phyloP scores from a whole-genome alignment of 352 stramenopile species.

The Phytophthora citricola region DNA sequence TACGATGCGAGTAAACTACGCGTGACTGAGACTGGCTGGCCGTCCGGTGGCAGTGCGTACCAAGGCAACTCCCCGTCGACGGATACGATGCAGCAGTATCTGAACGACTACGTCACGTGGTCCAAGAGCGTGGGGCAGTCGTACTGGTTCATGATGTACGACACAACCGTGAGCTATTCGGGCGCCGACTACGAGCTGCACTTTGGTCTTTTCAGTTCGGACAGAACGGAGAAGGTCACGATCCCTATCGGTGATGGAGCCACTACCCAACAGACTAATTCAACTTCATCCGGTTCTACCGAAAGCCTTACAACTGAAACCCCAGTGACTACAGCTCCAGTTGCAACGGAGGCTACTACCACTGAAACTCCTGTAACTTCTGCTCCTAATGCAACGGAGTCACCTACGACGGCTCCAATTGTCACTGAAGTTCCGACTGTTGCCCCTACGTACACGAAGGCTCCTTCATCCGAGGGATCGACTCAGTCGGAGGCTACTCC shows the following conservation, averaged over 20 bases:
- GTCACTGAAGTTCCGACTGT: constrained; percentile 10
- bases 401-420: constrained; percentile 7
- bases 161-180: constrained; percentile 52
- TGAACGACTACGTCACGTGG: constrained; percentile 59
- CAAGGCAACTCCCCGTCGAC: constrained; percentile 47
- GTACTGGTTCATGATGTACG: constrained; percentile 82
- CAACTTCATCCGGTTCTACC: constrained; percentile 16
- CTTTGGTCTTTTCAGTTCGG: constrained; percentile 57
- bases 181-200: constrained; percentile 61
- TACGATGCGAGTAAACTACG: constrained; percentile 53
- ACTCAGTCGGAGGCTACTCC: constrained; percentile 19
- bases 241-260: constrained; percentile 31
- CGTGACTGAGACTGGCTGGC: constrained; percentile 72
- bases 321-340: background rate
- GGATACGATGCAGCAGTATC: constrained; percentile 47
- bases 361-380: constrained; percentile 5
- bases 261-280: constrained; percentile 13
- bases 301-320: constrained; percentile 8
- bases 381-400: constrained; percentile 12
- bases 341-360: background rate
- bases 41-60: constrained; percentile 43
- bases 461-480: constrained; percentile 13
- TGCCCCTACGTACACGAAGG: background rate
- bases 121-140: constrained; percentile 32
- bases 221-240: constrained; percentile 45